Evolutionary conservation across 495 filamentous ascomycete species (phyloP), one percentile per base, ranked within the genome.

Genomic region (Tuber indicum): DNA sequence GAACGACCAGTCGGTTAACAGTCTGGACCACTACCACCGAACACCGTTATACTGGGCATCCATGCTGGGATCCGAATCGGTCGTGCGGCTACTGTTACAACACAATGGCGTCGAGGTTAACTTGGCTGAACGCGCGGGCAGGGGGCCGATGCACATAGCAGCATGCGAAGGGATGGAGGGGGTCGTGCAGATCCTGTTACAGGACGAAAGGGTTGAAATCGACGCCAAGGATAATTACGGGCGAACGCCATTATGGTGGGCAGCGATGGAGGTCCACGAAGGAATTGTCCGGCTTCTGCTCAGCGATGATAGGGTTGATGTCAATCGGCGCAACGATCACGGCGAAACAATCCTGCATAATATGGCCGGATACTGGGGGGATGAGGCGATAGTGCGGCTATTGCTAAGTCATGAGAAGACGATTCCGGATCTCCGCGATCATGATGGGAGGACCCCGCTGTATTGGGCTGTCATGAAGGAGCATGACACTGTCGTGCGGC

Each of bases 391-490:
- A 66, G 58, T 66, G 32, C 26, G 7, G 58, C 26, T 66, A 36
- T 66, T 66, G 58, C 58, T 66, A 16, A 17, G 6, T 36, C 58
- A 66, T 66, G 26, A 66, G 14, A 66, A 66, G 26, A 66, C 58
- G 58, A 19, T 36, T 17, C 58, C 58, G 58, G 26, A 66, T 66
- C 5, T 66, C 9, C 26, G 26, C 32, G 58, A 66, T 66, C 14
- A 36, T 36, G 58, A 66, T 26, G 58, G 58, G 26, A 66, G 58
- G 58, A 66, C 58, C 16, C 58, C 58, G 58, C 14, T 66, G 58
- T 66, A 66, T 66, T 66, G 58, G 58, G 58, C 58, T 66, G 58
- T 36, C 26, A 66, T 66, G 58, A 66, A 66, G 12, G 58, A 66
- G 26, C 58, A 66, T 36, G 58, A 66, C 16, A 12, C 58, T 66